phyloP scores from a whole-genome alignment of 345 rosid genomes.

The Microcos paniculata region DNA sequence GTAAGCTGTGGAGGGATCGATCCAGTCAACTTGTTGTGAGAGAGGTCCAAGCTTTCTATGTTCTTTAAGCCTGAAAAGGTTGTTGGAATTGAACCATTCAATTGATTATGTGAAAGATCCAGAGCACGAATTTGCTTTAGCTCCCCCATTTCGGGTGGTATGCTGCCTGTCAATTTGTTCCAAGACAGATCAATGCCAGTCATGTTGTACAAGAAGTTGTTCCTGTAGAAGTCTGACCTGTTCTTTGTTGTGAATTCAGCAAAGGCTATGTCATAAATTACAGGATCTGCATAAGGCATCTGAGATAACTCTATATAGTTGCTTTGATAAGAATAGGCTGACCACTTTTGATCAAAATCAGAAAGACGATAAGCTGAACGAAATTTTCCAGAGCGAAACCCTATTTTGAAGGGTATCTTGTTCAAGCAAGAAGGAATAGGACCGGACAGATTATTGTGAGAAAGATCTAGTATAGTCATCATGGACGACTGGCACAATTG shows the following conservation, averaged over 20 bases:
- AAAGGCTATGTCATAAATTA: background rate
- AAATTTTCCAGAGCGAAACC: background rate
- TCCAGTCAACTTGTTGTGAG: slow-evolving; percentile 22
- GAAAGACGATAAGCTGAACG: background rate
- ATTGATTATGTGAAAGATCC: slow-evolving; percentile 23
- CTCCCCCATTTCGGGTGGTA: slow-evolving; percentile 17
- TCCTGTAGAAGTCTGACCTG: slow-evolving; percentile 7
- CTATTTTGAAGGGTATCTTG: background rate
- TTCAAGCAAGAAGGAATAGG: background rate
- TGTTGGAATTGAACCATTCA: slow-evolving; percentile 19
- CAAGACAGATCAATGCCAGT: slow-evolving; percentile 28
- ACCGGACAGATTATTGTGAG: slow-evolving; percentile 1
- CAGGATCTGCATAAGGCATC: background rate
- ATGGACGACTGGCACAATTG: slow-evolving; percentile 6
- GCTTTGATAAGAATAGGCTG: background rate
- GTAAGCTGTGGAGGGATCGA: slow-evolving; percentile 19
- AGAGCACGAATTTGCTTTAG: background rate
- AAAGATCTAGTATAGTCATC: slow-evolving; percentile 16
- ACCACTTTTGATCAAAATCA: background rate
- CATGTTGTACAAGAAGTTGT: background rate
- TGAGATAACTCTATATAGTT: background rate
- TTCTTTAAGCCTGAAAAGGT: slow-evolving; percentile 16
- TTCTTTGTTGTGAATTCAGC: slow-evolving; percentile 24
- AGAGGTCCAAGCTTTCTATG: slow-evolving; percentile 23
- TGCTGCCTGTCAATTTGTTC: slow-evolving; percentile 20